These are phyloP conservation scores for Hemileccinum impolitum DNA, from an alignment of 768 basidiomycete genomes.

Conservation along the genomic window DNA sequence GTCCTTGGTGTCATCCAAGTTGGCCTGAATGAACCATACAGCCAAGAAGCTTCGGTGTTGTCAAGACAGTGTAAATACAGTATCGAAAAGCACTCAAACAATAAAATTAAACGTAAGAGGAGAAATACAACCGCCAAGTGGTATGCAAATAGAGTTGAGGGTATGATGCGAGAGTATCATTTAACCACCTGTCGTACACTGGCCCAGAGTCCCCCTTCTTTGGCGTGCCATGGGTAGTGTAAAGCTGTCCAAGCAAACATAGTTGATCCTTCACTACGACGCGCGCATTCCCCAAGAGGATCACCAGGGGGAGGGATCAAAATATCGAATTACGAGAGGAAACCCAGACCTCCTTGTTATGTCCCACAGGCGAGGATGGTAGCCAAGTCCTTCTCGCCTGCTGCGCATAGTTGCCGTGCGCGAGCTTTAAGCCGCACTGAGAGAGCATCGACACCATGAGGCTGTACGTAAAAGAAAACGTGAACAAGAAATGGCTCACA, in stretches of 20 bases:
- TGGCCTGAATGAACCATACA: too few species aligned
- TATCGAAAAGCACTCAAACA: neutral
- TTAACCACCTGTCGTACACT: constrained; percentile 7
- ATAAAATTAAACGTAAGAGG: constrained; percentile 1
- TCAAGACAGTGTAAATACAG: neutral
- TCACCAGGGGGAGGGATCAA: constrained; percentile 3
- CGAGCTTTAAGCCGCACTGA: constrained; percentile 91
- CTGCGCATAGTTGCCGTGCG: constrained; percentile 79
- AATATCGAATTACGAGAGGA: neutral
- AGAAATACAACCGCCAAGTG: constrained; percentile 6
- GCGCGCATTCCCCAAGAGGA: constrained; percentile 5
- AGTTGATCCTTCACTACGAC: constrained; percentile 5
- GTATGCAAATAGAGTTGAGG: constrained; percentile 21
- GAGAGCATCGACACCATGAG: constrained; percentile 2
- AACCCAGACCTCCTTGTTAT: constrained; percentile 11
- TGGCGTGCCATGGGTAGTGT: constrained; percentile 28
- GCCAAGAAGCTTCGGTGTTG: too few species aligned
- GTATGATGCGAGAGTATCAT: constrained; percentile 25
- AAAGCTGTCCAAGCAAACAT: constrained; percentile 8
- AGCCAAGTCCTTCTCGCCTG: constrained; percentile 83
- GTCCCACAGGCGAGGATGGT: constrained; percentile 49
- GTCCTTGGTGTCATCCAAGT: too few species aligned
- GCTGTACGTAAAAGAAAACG: constrained; percentile 12
- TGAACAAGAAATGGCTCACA: constrained; percentile 45
- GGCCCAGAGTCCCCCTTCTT: constrained; percentile 11